Percentiles rank a stretch among this genome's conserved stretches.
phyloP scores from a whole-genome alignment of 306 rosid genomes.

The Acacia crassicarpa region DNA sequence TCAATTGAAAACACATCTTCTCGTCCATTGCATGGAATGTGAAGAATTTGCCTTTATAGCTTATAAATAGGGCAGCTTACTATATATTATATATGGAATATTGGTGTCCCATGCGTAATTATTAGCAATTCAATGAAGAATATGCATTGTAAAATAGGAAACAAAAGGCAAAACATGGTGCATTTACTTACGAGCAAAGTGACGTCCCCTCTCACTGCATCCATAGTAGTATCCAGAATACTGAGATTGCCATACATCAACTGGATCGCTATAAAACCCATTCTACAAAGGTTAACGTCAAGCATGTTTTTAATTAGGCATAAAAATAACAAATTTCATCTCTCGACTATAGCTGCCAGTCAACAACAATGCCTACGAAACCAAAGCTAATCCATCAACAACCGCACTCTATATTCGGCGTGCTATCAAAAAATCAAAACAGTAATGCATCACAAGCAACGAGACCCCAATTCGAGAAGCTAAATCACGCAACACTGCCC shows the following conservation, averaged over 20 bases:
- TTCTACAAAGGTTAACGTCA: conserved; percentile 39
- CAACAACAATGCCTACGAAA: neutral
- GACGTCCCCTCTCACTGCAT: conserved; percentile 72
- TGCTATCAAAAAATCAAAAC: neutral
- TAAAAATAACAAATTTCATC: conserved; percentile 1
- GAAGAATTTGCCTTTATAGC: neutral
- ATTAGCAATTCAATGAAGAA: neutral
- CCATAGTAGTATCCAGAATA: conserved; percentile 67
- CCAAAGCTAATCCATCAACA: neutral
- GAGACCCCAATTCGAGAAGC: neutral
- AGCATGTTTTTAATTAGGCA: neutral
- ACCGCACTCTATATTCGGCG: neutral
- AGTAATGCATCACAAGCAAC: neutral
- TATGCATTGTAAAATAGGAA: neutral
- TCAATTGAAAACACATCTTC: neutral
- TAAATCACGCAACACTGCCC: neutral
- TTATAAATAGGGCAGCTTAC: neutral
- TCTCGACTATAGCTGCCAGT: neutral
- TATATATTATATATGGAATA: neutral
- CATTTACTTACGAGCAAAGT: conserved; percentile 60
- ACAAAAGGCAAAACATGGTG: neutral
- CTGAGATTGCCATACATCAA: conserved; percentile 84
- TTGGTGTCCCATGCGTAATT: neutral
- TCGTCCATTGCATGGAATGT: neutral
- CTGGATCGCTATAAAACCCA: conserved; percentile 49